phyloP scores from a whole-genome alignment of 1,139 yeast genomes.

The Blastobotrys arbuscula region DNA sequence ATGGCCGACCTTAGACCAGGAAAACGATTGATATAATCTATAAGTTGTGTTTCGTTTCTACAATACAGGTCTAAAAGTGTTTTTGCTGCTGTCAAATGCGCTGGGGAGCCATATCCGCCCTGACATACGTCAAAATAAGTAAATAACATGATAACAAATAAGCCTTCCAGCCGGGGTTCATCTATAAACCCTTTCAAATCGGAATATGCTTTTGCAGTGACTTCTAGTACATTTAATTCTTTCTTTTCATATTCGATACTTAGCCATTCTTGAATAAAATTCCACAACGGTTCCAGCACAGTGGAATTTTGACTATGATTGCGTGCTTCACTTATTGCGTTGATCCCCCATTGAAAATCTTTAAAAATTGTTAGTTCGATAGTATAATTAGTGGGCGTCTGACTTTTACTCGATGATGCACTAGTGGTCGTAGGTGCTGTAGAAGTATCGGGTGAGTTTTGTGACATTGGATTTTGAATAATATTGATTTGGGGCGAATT shows the following conservation, averaged over 20 bases:
- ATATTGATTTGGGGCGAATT: not conserved
- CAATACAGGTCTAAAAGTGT: slow-evolving; percentile 22
- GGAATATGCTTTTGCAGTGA: slow-evolving; percentile 19
- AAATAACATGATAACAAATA: slow-evolving; percentile 22
- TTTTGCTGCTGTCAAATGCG: slow-evolving; percentile 20
- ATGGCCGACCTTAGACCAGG: slow-evolving; percentile 24
- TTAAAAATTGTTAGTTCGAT: not conserved
- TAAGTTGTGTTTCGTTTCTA: slow-evolving; percentile 13
- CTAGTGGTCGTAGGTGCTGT: not conserved
- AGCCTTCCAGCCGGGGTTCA: slow-evolving; percentile 21
- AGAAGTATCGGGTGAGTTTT: not conserved
- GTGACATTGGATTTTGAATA: not conserved
- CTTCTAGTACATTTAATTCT: slow-evolving; percentile 17
- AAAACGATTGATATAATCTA: slow-evolving; percentile 10
- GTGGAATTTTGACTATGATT: slow-evolving; percentile 16
- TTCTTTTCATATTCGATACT: slow-evolving; percentile 12
- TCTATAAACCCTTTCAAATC: slow-evolving; percentile 20
- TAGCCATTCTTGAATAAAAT: slow-evolving; percentile 20
- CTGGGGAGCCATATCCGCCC: slow-evolving; percentile 22
- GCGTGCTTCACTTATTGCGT: slow-evolving; percentile 22
- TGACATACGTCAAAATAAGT: slow-evolving; percentile 24
- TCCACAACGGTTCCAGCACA: slow-evolving; percentile 21
- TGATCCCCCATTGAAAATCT: slow-evolving; percentile 24
- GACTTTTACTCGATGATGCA: not conserved
- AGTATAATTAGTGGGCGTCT: not conserved